Conservation (phyloP, 805 yeast genomes). For the Ogataea chonburiensis region DNA sequence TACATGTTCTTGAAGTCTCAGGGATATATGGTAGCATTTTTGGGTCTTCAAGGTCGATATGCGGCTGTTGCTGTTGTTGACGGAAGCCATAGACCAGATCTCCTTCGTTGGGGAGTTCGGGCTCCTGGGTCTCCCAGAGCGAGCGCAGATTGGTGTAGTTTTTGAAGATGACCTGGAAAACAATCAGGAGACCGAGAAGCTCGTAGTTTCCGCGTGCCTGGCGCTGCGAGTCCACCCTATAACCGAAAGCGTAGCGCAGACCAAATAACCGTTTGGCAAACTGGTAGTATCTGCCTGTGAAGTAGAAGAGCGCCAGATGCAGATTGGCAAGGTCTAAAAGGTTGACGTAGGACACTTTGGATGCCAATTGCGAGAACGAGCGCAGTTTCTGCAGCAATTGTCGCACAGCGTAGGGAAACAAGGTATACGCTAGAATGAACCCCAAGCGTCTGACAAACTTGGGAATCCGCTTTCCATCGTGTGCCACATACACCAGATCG, state of each 20-base stretch:
- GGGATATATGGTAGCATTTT: constrained; percentile 64
- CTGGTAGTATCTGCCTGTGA: constrained; percentile 79
- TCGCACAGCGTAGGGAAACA: constrained; percentile 58
- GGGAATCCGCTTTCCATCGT: constrained; percentile 52
- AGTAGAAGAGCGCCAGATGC: constrained; percentile 80
- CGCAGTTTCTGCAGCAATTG: constrained; percentile 20
- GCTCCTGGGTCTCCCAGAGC: constrained; percentile 11
- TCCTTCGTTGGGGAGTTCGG: constrained; percentile 6
- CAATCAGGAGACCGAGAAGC: constrained; percentile 62
- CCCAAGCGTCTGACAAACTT: constrained; percentile 45
- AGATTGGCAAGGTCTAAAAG: constrained; percentile 57
- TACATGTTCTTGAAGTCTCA: constrained; percentile 68
- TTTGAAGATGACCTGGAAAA: constrained; percentile 52
- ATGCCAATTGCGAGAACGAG: constrained; percentile 16
- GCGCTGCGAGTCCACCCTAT: constrained; percentile 44
- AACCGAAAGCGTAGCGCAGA: constrained; percentile 74
- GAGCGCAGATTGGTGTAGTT: constrained; percentile 33
- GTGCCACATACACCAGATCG: constrained; percentile 65
- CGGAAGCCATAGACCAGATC: constrained; percentile 21
- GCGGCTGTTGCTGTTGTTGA: constrained; percentile 19
- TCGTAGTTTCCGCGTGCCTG: constrained; percentile 64
- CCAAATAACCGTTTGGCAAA: constrained; percentile 77
- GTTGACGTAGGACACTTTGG: constrained; percentile 41
- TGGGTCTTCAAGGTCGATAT: constrained; percentile 57
- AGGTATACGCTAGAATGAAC: constrained; percentile 57